Conservation (phyloP, 345 rosid genomes). For the Pseudoturritis turrita region DNA sequence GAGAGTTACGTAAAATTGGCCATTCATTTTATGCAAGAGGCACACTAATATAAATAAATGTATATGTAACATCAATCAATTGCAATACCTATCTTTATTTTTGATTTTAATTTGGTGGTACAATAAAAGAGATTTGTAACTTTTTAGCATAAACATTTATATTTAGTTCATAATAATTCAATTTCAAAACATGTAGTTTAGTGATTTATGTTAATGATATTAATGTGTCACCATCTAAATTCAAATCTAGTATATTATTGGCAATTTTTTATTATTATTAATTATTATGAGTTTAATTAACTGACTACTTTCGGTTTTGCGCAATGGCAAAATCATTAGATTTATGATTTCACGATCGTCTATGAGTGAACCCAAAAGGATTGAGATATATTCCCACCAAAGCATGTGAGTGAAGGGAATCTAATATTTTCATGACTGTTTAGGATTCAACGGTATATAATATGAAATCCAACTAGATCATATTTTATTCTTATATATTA, state of each 20-base stretch:
- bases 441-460: slow-evolving; percentile 9
- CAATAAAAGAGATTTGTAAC: not conserved
- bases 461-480: not conserved
- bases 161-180: not conserved
- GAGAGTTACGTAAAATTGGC: not conserved
- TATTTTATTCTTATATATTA: not conserved
- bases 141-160: not conserved
- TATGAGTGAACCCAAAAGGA: not conserved
- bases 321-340: too few species aligned
- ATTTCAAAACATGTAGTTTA: not conserved
- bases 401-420: slow-evolving; percentile 24
- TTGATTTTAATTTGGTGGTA: not conserved
- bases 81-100: not conserved
- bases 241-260: too few species aligned
- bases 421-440: slow-evolving; percentile 3
- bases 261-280: too few species aligned
- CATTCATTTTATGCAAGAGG: slow-evolving; percentile 10
- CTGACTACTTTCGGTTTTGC: too few species aligned
- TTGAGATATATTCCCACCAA: not conserved
- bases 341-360: too few species aligned
- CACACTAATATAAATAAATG: not conserved
- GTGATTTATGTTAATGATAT: too few species aligned
- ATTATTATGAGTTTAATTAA: too few species aligned
- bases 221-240: too few species aligned
- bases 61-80: not conserved